A percentile compares a stretch with the other conserved stretches of the same genome.
These are phyloP conservation scores for Xylaria bambusicola DNA, from an alignment of 495 filamentous ascomycete species.

Conservation along the genomic window DNA sequence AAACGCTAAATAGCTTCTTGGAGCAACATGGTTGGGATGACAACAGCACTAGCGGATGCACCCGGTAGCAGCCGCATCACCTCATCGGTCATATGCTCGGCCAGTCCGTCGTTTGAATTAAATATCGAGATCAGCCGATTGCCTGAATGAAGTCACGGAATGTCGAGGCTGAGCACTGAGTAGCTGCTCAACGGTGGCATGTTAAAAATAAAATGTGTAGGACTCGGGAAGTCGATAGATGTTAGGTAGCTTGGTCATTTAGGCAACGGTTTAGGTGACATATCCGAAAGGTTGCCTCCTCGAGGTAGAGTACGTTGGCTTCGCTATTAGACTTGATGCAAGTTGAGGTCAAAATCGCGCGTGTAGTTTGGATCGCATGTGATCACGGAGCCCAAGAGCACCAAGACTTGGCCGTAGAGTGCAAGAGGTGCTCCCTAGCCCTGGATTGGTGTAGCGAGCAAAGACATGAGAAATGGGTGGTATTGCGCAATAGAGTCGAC, in stretches of 20 bases:
- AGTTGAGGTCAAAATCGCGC: too few relatives aligned
- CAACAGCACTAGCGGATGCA: not conserved
- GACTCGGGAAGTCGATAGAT: too few relatives aligned
- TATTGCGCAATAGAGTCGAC: slow-evolving; percentile 1
- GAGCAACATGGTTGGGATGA: slow-evolving; percentile 7
- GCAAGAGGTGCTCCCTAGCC: not conserved
- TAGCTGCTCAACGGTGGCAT: not conserved
- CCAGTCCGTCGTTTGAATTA: not conserved
- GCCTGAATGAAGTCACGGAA: not conserved
- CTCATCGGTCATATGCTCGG: slow-evolving; percentile 16
- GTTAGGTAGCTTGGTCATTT: too few relatives aligned
- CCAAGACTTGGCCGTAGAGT: too few relatives aligned
- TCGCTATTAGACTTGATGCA: too few relatives aligned
- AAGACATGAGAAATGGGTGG: not conserved
- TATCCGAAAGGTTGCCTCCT: too few relatives aligned
- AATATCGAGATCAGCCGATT: slow-evolving; percentile 15
- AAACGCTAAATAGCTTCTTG: too few relatives aligned
- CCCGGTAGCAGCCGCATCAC: slow-evolving; percentile 16
- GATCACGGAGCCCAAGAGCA: too few relatives aligned
- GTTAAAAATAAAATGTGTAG: too few relatives aligned
- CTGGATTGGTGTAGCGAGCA: not conserved
- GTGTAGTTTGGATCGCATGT: too few relatives aligned
- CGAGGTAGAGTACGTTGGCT: too few relatives aligned
- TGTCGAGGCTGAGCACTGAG: not conserved
- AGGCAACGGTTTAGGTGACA: too few relatives aligned